These are phyloP conservation scores for Saccharomycopsis fermentans DNA, from an alignment of 805 yeast species.

Conservation along the genomic window DNA sequence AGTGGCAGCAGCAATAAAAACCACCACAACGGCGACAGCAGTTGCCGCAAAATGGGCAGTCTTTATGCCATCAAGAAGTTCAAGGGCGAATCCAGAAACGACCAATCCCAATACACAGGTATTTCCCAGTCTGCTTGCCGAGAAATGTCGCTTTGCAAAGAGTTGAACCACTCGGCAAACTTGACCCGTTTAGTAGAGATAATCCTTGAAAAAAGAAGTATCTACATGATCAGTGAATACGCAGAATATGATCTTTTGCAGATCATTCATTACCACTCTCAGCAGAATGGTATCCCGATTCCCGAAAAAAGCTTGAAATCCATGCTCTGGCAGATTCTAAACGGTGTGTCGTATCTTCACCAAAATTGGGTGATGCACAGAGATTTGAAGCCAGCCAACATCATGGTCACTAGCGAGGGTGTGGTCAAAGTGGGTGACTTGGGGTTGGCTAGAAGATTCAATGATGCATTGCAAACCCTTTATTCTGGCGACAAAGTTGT, in stretches of 20 bases:
- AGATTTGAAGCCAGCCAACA: conserved; percentile 95
- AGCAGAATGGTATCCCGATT: conserved; percentile 70
- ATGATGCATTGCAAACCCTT: conserved; percentile 74
- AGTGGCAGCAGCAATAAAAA: background rate
- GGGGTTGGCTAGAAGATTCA: conserved; percentile 83
- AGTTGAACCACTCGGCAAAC: conserved; percentile 63
- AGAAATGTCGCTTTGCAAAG: conserved; percentile 92
- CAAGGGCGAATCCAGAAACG: conserved; percentile 84
- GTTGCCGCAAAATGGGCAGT: conserved; percentile 20
- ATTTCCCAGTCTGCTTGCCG: conserved; percentile 93
- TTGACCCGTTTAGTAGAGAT: conserved; percentile 74
- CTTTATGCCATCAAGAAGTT: conserved; percentile 89
- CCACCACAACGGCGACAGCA: background rate
- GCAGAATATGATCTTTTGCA: conserved; percentile 95
- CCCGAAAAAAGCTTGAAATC: conserved; percentile 75
- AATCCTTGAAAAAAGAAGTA: conserved; percentile 76
- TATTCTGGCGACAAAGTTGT: conserved; percentile 93
- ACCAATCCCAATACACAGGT: conserved; percentile 84
- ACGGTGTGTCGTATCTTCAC: conserved; percentile 85
- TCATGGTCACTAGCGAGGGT: conserved; percentile 86
- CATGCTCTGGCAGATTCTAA: conserved; percentile 82
- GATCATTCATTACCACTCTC: conserved; percentile 89
- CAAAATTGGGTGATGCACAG: conserved; percentile 95
- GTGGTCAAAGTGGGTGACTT: conserved; percentile 93
- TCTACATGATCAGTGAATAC: conserved; percentile 91